Evolutionary conservation across 2,329 filamentous ascomycete species (phyloP), one percentile per base, ranked within the genome.

Genomic region (Elsinoe arachidis): DNA sequence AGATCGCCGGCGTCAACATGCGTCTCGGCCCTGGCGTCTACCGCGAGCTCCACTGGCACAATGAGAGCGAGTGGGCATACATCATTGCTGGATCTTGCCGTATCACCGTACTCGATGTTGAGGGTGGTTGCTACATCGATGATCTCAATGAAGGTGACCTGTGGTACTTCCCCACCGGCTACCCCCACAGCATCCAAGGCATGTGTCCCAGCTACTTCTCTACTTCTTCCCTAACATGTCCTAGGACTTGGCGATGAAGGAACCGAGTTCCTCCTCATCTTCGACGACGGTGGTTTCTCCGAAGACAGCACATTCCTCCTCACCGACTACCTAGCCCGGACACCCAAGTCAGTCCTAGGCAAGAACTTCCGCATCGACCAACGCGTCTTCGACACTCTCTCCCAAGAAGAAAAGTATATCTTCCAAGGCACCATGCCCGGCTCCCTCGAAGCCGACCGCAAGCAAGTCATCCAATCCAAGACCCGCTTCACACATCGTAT

Each of bases 21-120:
- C 80, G 86, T 10, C 80, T 90, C 2, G 86, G 85, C 38, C 73
- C 81, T 61, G 85, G 86, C 35, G 86, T 85, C 33, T 88, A 88
- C 63, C 84, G 87, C 26, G 87, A 90, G 68, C 76, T 90, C 7
- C 87, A 90, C 67, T 90, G 87, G 87, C 87, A 90, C 74, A 88
- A 87, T 64, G 84, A 88, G 68, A 86, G 85, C 37, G 87, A 90
- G 66, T 90, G 87, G 86, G 85, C 46, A 33, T 59, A 46, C 26
- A 39, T 58, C 19, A 46, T 63, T 11, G 38, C 61, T 55, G 87
- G 87, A 53, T 77, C 79, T 59, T 85, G 87, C 17, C 82, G 87
- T 55, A 80, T 90, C 53, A 88, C 86, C 0, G 86, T 83, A 0
- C 78, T 90, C 15, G 86, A 90, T 70, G 82, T 85, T 41, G 84